Conservation (phyloP, 1,139 yeast species). For the Blastobotrys indianensis region DNA sequence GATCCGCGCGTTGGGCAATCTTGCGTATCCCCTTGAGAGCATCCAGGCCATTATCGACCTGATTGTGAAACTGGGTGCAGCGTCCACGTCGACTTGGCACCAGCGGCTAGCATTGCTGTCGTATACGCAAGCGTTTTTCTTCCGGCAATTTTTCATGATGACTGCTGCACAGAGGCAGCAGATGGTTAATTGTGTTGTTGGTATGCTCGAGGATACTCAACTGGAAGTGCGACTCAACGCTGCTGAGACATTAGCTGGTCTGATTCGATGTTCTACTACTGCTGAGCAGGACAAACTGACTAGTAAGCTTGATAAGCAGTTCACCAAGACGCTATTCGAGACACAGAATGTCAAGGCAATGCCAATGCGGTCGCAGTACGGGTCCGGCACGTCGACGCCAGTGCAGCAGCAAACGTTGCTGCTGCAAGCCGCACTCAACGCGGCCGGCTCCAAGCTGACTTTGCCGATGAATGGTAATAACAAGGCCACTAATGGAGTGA, state of each 20-base stretch:
- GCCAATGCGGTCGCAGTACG: slow-evolving; percentile 4
- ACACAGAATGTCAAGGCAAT: slow-evolving; percentile 10
- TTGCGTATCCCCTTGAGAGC: slow-evolving; percentile 45
- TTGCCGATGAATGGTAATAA: slow-evolving; percentile 1
- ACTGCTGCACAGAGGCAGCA: slow-evolving; percentile 43
- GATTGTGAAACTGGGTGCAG: slow-evolving; percentile 43
- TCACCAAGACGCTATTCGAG: slow-evolving; percentile 14
- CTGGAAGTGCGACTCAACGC: slow-evolving; percentile 75
- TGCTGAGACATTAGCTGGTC: slow-evolving; percentile 69
- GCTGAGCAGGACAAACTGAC: slow-evolving; percentile 44
- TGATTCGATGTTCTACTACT: slow-evolving; percentile 71
- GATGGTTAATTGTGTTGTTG: slow-evolving; percentile 50
- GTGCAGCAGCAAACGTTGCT: background rate
- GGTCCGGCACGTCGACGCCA: slow-evolving; percentile 3
- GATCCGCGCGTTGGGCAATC: slow-evolving; percentile 53
- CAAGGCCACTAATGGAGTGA: no score
- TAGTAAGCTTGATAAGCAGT: slow-evolving; percentile 25
- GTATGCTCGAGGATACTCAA: slow-evolving; percentile 54
- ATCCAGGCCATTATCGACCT: slow-evolving; percentile 46
- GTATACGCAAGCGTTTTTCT: slow-evolving; percentile 68
- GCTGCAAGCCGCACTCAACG: background rate
- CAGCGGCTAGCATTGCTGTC: slow-evolving; percentile 65
- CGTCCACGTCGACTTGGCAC: slow-evolving; percentile 49
- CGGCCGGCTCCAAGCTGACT: slow-evolving; percentile 6
- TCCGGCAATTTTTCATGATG: slow-evolving; percentile 61